phyloP scores from a whole-genome alignment of 768 basidiomycete genomes.

The Leucocoprinus sp. region DNA sequence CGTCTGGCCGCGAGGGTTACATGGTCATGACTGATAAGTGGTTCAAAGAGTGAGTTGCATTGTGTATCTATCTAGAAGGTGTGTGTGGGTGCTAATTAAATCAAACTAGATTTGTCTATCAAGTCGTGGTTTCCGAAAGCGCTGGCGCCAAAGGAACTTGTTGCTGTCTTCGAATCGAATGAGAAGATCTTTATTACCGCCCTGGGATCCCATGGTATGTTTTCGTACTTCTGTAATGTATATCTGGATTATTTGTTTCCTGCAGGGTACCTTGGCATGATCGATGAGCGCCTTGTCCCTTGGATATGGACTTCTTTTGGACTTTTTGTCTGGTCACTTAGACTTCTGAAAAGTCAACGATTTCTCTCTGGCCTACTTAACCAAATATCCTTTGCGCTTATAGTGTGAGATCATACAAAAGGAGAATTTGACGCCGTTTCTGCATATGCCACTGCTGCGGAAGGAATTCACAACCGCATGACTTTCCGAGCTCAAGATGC shows the following conservation, averaged over 20 bases:
- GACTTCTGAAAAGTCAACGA: too few species aligned
- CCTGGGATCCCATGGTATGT: constrained; percentile 88
- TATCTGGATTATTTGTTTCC: background rate
- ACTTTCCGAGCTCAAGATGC: too few species aligned
- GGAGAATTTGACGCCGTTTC: too few species aligned
- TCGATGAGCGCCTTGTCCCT: background rate
- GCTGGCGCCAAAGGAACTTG: constrained; percentile 73
- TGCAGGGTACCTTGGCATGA: constrained; percentile 22
- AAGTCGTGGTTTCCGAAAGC: constrained; percentile 83
- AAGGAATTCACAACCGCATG: too few species aligned
- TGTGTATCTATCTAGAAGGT: too few species aligned
- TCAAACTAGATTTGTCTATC: constrained; percentile 70
- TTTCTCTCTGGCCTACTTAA: too few species aligned
- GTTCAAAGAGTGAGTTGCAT: constrained; percentile 76
- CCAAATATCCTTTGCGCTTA: too few species aligned
- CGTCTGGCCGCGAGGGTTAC: constrained; percentile 73
- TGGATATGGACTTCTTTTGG: too few species aligned
- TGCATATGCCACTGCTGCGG: too few species aligned
- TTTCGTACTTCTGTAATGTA: background rate
- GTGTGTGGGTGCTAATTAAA: background rate
- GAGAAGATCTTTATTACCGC: constrained; percentile 62
- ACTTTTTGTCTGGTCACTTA: too few species aligned
- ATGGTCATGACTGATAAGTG: constrained; percentile 89
- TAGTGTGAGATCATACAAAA: too few species aligned
- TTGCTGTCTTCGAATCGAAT: constrained; percentile 67